Percentiles rank a stretch among this genome's conserved stretches.
These are phyloP conservation scores for Marchantia polymorpha DNA, from an alignment of 225 moss, liverwort and hornwort genomes.

Conservation along the genomic window DNA sequence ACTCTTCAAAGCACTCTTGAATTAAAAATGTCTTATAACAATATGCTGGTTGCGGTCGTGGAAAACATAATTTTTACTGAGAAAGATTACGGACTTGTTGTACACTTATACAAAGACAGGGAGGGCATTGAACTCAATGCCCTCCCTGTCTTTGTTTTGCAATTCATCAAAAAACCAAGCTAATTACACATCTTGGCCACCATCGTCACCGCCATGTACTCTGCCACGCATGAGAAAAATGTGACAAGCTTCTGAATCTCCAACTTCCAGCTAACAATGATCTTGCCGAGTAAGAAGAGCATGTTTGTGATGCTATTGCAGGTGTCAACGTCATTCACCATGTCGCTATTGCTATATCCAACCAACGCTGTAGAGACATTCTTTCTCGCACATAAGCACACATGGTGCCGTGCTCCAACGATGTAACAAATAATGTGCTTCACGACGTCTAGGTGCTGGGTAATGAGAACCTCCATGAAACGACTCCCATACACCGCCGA, in stretches of 20 bases:
- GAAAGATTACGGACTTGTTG: no score
- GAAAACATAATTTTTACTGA: no score
- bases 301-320: neutral
- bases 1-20: no score
- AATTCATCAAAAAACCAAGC: neutral
- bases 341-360: neutral
- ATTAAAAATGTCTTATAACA: no score
- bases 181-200: neutral
- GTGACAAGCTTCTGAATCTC: neutral
- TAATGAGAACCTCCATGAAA: no score
- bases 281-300: neutral
- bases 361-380: neutral
- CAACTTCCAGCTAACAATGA: neutral
- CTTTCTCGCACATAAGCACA: neutral
- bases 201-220: neutral
- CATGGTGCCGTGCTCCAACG: neutral
- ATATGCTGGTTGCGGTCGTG: no score
- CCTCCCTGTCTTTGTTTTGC: neutral
- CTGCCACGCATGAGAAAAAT: neutral
- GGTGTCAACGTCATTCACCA: neutral
- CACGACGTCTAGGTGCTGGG: no score
- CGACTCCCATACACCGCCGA: no score
- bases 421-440: no score
- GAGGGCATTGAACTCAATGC: neutral
- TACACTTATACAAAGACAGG: no score